Evolutionary conservation across 768 basidiomycete species (phyloP).

Genomic region (Rhizopogon vinicolor): DNA sequence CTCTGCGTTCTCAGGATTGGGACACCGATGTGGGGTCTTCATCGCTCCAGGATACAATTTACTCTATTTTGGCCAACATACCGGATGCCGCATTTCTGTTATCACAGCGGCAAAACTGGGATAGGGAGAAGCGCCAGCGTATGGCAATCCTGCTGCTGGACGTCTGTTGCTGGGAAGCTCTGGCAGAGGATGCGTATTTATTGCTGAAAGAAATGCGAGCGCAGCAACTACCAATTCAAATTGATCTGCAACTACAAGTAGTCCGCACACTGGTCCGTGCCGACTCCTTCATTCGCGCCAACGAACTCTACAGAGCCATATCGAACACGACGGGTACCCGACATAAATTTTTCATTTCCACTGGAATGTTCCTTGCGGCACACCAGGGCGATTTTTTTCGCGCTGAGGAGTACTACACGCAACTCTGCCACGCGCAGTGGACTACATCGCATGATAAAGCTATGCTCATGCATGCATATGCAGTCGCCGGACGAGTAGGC

Average conservation of each 20-base stretch:
- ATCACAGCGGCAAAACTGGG: slow-evolving; percentile 17
- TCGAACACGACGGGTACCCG: slow-evolving; percentile 13
- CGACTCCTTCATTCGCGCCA: slow-evolving; percentile 37
- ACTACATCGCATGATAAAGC: slow-evolving; percentile 27
- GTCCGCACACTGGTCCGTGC: slow-evolving; percentile 40
- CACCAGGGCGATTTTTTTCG: slow-evolving; percentile 44
- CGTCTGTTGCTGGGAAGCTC: slow-evolving; percentile 27
- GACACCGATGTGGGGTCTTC: not conserved
- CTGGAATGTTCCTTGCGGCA: slow-evolving; percentile 50
- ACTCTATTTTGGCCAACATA: slow-evolving; percentile 25
- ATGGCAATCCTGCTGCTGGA: slow-evolving; percentile 40
- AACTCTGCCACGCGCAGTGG: slow-evolving; percentile 27
- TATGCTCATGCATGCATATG: slow-evolving; percentile 54
- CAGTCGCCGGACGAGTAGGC: slow-evolving; percentile 37
- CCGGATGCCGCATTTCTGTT: slow-evolving; percentile 26
- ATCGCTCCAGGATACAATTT: slow-evolving; percentile 26
- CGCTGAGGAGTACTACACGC: slow-evolving; percentile 40
- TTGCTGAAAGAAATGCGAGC: slow-evolving; percentile 37
- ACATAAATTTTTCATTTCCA: slow-evolving; percentile 26
- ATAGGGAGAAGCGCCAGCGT: slow-evolving; percentile 20
- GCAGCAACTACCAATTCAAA: slow-evolving; percentile 27
- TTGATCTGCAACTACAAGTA: slow-evolving; percentile 28
- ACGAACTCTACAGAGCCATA: slow-evolving; percentile 35
- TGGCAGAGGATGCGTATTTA: slow-evolving; percentile 33
- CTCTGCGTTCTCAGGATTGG: not conserved